A percentile compares a stretch with the other conserved stretches of the same genome.
These are phyloP conservation scores for Melanopsichium pennsylvanicum DNA, from an alignment of 1,284 basidiomycete species.

Conservation along the genomic window DNA sequence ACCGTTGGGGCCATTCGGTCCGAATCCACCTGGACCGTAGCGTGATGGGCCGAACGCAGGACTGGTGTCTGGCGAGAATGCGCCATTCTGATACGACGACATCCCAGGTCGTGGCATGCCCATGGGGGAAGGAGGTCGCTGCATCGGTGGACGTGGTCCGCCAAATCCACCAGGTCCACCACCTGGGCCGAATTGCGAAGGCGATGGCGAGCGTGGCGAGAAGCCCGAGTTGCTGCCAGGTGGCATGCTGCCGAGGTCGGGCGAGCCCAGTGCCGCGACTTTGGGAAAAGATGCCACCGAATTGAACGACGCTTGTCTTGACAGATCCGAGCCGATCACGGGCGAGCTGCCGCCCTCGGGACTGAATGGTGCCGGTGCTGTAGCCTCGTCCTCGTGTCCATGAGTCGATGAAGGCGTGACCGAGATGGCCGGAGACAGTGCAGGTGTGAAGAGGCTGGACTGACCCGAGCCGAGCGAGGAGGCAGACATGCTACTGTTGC, in stretches of 20 bases:
- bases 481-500: not conserved
- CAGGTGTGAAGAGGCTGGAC: conserved; percentile 24
- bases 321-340: conserved; percentile 30
- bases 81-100: conserved; percentile 29
- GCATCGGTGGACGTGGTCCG: conserved; percentile 21
- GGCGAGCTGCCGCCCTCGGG: conserved; percentile 13
- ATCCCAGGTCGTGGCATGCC: conserved; percentile 29
- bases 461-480: conserved; percentile 5
- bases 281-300: conserved; percentile 54
- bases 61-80: conserved; percentile 43
- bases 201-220: conserved; percentile 39
- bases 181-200: conserved; percentile 30
- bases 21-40: conserved; percentile 20
- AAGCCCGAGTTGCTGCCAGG: conserved; percentile 12
- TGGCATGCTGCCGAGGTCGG: conserved; percentile 27
- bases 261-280: conserved; percentile 26
- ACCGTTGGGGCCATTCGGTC: conserved; percentile 18
- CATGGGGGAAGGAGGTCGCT: conserved; percentile 11
- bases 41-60: conserved; percentile 33
- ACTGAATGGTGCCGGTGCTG: conserved; percentile 2
- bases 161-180: conserved; percentile 15
- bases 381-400: conserved; percentile 9
- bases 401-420: conserved; percentile 50
- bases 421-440: conserved; percentile 54
- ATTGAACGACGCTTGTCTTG: conserved; percentile 52